Base-by-base conservation (phyloP, 75 land plant species). In the Sequoiadendron giganteum region DNA sequence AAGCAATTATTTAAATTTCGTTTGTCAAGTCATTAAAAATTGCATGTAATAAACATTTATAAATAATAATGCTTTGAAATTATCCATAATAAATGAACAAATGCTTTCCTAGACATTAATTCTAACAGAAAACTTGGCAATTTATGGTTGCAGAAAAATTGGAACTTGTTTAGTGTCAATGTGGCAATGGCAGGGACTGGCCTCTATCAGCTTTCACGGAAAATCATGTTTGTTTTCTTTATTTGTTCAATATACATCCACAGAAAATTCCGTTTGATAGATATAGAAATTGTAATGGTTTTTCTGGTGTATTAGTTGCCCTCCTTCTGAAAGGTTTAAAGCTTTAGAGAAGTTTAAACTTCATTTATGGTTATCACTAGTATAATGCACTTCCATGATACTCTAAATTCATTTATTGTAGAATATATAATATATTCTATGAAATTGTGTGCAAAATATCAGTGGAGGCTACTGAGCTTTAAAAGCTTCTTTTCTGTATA, bases 81-180 rank as follows among this genome's bases (percentile, higher is more conserved):
- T 56, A 10, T 85, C 15, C 42, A n/a, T n/a, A 25, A 83, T 45
- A 16, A 10, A 25, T 43, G 18, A 16, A 21, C 19, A 3, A 36
- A 19, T 56, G 42, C 58, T 40, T 52, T 30, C 38, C 16, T 32
- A n/a, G 73, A 32, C 48, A 70, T 68, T 88, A 21, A 43, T 28
- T 88, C 80, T 88, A 36, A 86, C 54, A 40, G 19, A 14, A 45
- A 21, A 73, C 48, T 56, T 88, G 9, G 21, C 83, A 5, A 82
- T 48, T 42, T 89, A 11, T 72, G 36, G 61, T 76, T 87, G 87
- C 96, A 97, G 99, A 97, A 94, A 87, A 97, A 97, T 82, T 97
- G 97, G 98, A 97, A 97, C 85, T 93, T 97, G 49, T 94, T 97
- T 86, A 94, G 97, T 91, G 99, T 97, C 25, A 97, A 94, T 85